phyloP scores from a whole-genome alignment of 805 yeast species.

The Lachancea kluyveri region DNA sequence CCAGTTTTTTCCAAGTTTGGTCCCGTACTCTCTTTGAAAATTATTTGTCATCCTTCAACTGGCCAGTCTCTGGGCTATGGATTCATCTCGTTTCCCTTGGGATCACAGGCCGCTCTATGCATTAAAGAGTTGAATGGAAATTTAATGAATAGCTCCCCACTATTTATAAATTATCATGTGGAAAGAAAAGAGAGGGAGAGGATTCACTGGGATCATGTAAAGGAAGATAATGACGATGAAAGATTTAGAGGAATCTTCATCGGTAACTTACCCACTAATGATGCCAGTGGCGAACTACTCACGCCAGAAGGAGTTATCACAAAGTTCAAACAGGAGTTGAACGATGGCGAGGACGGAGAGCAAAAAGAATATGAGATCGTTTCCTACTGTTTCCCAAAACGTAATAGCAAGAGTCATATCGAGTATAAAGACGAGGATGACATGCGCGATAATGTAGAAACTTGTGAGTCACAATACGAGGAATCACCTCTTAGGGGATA shows the following conservation, averaged over 20 bases:
- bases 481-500: conserved; percentile 33
- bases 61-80: conserved; percentile 48
- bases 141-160: conserved; percentile 23
- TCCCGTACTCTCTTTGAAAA: conserved; percentile 39
- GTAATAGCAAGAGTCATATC: conserved; percentile 11
- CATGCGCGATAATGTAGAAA: conserved; percentile 8
- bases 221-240: conserved; percentile 38
- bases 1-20: conserved; percentile 38
- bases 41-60: conserved; percentile 37
- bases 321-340: conserved; percentile 43
- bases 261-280: conserved; percentile 40
- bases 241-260: conserved; percentile 51
- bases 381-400: conserved; percentile 28
- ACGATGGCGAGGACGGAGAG: conserved; percentile 28
- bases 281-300: conserved; percentile 31
- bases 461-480: conserved; percentile 10
- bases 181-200: conserved; percentile 55
- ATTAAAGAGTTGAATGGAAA: conserved; percentile 47
- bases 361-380: conserved; percentile 15
- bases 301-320: conserved; percentile 29
- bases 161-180: conserved; percentile 56
- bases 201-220: conserved; percentile 28
- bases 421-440: conserved; percentile 9
- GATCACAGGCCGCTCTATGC: conserved; percentile 57
- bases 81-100: conserved; percentile 55